phyloP scores from a whole-genome alignment of 2,329 filamentous ascomycete genomes.

The Curvularia eragrostidis region DNA sequence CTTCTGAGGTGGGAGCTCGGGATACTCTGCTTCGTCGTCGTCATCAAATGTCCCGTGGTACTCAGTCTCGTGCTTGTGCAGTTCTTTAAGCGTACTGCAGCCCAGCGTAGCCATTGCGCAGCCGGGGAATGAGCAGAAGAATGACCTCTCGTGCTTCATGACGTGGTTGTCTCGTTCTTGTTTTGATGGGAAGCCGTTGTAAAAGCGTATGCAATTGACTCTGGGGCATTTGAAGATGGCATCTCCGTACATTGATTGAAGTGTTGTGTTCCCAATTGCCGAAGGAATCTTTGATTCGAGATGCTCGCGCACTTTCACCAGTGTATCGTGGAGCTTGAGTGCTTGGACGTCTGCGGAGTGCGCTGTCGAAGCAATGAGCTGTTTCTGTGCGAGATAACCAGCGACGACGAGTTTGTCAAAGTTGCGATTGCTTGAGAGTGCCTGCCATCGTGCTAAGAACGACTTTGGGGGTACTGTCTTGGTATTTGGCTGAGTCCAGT shows the following conservation, averaged over 20 bases:
- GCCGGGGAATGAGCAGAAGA: slow-evolving; percentile 13
- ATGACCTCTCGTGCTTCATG: slow-evolving; percentile 13
- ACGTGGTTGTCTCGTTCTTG: slow-evolving; percentile 7
- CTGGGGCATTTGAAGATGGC: slow-evolving; percentile 14
- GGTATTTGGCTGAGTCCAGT: slow-evolving; percentile 2
- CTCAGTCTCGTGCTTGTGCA: slow-evolving; percentile 11
- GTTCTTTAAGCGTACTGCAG: slow-evolving; percentile 8
- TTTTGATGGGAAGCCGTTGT: slow-evolving; percentile 6
- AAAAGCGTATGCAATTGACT: slow-evolving; percentile 12
- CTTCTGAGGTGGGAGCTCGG: slow-evolving; percentile 3
- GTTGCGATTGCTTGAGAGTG: slow-evolving; percentile 5
- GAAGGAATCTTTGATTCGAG: neutral
- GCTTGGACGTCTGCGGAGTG: neutral
- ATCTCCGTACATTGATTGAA: slow-evolving; percentile 5
- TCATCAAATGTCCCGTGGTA: slow-evolving; percentile 10
- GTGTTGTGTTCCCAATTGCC: neutral
- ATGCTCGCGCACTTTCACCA: neutral
- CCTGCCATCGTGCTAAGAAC: slow-evolving; percentile 7
- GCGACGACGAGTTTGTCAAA: slow-evolving; percentile 7
- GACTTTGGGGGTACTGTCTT: neutral
- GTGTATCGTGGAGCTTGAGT: neutral
- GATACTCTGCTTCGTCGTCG: slow-evolving; percentile 13
- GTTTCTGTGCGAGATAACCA: slow-evolving; percentile 5
- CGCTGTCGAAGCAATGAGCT: slow-evolving; percentile 1
- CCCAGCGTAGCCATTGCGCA: slow-evolving; percentile 14